Percentiles rank a stretch among this genome's conserved stretches.
Conservation (phyloP, 176 grass and related monocot genomes). For the Raddia distichophylla region DNA sequence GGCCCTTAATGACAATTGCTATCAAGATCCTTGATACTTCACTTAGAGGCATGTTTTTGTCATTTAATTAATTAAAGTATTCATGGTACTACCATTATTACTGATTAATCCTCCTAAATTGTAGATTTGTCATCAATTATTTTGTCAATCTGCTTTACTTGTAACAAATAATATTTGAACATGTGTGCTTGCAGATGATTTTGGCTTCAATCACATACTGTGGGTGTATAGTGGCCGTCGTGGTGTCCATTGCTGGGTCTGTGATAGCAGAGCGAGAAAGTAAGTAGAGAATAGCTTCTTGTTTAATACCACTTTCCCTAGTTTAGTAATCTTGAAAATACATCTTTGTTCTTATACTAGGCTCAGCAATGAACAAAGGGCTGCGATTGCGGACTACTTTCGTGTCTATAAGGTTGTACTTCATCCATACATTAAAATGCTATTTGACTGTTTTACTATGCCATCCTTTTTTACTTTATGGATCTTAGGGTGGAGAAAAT, state of each 20-base stretch:
- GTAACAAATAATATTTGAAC: slow-evolving; percentile 10
- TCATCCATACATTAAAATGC: slow-evolving; percentile 9
- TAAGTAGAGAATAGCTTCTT: slow-evolving; percentile 33
- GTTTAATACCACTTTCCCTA: slow-evolving; percentile 7
- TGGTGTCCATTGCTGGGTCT: slow-evolving; percentile 99
- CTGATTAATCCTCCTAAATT: neutral
- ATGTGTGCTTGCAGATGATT: slow-evolving; percentile 69
- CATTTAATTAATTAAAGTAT: neutral
- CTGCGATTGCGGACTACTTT: slow-evolving; percentile 86
- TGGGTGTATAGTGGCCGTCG: slow-evolving; percentile 96
- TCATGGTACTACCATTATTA: neutral
- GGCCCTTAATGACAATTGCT: slow-evolving; percentile 97
- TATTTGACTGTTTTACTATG: neutral
- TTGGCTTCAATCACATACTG: slow-evolving; percentile 93
- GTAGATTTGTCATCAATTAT: neutral
- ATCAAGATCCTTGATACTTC: slow-evolving; percentile 87
- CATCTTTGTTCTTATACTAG: slow-evolving; percentile 44
- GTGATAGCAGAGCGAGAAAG: slow-evolving; percentile 92
- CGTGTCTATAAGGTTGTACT: slow-evolving; percentile 77
- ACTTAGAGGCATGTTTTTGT: slow-evolving; percentile 71
- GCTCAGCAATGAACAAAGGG: slow-evolving; percentile 88
- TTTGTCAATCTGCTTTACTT: slow-evolving; percentile 13
- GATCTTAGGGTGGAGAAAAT: slow-evolving; percentile 80
- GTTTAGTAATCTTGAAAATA: slow-evolving; percentile 23
- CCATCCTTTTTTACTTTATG: neutral